Conservation (phyloP, 441 rosid species). For the Syzygium syzygioides region DNA sequence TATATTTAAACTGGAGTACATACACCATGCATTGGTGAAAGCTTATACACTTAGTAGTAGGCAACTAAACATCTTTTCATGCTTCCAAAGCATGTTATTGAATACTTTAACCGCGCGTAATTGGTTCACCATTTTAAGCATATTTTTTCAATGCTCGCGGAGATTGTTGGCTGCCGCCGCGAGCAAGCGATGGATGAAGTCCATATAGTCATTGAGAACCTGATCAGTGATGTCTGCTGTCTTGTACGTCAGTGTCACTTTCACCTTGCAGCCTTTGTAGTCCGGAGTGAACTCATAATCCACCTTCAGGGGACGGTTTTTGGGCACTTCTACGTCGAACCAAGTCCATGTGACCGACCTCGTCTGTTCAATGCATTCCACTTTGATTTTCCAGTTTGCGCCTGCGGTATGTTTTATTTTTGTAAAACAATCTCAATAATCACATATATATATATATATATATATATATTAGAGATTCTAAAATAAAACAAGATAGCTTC, state of each 20-base stretch:
- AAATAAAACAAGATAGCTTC: too few species aligned
- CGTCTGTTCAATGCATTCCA: accelerated
- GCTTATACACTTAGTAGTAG: not conserved
- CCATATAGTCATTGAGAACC: accelerated
- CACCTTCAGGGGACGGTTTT: not conserved
- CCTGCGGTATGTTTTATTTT: not conserved
- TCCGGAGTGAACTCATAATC: accelerated
- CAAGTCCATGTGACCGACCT: not conserved
- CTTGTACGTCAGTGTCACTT: accelerated
- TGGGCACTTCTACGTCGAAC: not conserved
- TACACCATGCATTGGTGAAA: not conserved
- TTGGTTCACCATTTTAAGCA: too few species aligned
- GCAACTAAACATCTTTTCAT: not conserved
- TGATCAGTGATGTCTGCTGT: accelerated
- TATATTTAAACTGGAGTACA: not conserved
- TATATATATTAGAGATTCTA: too few species aligned
- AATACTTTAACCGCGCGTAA: not conserved
- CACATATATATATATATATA: too few species aligned
- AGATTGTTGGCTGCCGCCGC: too few species aligned
- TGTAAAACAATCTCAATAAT: too few species aligned
- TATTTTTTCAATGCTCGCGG: too few species aligned
- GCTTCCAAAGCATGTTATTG: not conserved
- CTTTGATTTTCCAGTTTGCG: accelerated
- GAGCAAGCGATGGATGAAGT: accelerated
- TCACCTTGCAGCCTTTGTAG: accelerated